A percentile compares a stretch with the other conserved stretches of the same genome.
These are phyloP conservation scores for Cicer pinnatifidum DNA, from an alignment of 306 rosid species.

Conservation along the genomic window DNA sequence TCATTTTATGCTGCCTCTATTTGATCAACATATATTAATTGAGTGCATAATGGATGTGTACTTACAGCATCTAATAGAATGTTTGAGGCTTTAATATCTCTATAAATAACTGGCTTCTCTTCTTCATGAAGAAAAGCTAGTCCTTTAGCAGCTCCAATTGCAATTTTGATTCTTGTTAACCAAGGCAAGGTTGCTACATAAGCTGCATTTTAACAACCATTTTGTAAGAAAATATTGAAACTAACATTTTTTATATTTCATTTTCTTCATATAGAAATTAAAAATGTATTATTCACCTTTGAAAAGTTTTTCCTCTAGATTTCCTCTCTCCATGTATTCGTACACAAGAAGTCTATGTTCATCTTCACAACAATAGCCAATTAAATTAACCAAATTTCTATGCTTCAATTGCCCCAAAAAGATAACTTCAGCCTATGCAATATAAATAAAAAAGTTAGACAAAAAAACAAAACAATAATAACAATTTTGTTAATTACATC, in stretches of 20 bases:
- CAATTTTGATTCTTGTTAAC: constrained; percentile 85
- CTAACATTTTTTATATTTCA: not conserved
- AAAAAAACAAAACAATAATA: not conserved
- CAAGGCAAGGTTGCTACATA: constrained; percentile 81
- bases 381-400: constrained; percentile 79
- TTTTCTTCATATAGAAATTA: not conserved
- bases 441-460: not conserved
- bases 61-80: constrained; percentile 73
- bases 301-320: constrained; percentile 69
- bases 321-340: constrained; percentile 81
- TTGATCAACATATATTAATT: not conserved
- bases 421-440: constrained; percentile 77
- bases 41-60: constrained; percentile 1
- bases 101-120: constrained; percentile 76
- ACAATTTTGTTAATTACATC: no score
- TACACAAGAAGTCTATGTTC: constrained; percentile 89
- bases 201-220: constrained; percentile 54
- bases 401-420: constrained; percentile 91
- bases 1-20: constrained; percentile 26
- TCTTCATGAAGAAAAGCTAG: constrained; percentile 87
- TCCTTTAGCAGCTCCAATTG: constrained; percentile 89
- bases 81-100: constrained; percentile 91
- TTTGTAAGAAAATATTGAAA: constrained; percentile 33
- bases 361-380: constrained; percentile 92
- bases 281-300: constrained; percentile 53